Evolutionary conservation across 805 yeast genomes (phyloP), one percentile per base, ranked within the genome.

Genomic region (Candida piceae): DNA sequence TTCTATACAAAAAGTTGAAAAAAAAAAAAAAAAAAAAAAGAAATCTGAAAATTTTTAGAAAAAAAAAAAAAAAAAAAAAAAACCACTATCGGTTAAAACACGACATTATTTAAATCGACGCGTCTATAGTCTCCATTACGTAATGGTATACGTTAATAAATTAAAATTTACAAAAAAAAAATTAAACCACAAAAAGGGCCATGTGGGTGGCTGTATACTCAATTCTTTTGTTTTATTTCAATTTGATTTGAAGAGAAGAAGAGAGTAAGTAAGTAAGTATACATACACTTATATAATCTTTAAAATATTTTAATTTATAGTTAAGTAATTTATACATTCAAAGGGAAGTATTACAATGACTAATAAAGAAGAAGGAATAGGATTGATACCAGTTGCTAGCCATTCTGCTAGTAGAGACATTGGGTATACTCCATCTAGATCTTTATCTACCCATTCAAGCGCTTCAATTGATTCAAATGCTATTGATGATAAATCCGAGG

Each of bases 401-500:
- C n/a, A n/a, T n/a, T n/a, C n/a, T n/a, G n/a, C n/a, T n/a, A n/a
- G n/a, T n/a, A n/a, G n/a, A n/a, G n/a, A n/a, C n/a, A n/a, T n/a
- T n/a, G n/a, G 42, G 17, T 36, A 27, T 31, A n/a, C 17, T 18
- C 26, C 32, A 8, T 21, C 36, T 13, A 45, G 54, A 28, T 44
- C 56, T 2, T 17, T 44, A 20, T 52, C 57, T 4, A 43, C 37
- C 10, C 42, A 42, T 31, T 53, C 58, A 2, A 48, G 35, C 21
- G 39, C 35, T 16, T 52, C 58, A 2, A 44, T 46, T 12, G 52
- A 48, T 33, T 46, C 55, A n/a, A 42, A 38, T 31, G 29, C 39
- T 7, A 38, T 35, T 15, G 18, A 32, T 8, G 44, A 43, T 9
- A 47, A 45, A 15, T 52, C 42, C 19, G 50, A 49, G 13, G 26